Evolutionary conservation across 2,329 filamentous ascomycete genomes (phyloP).

Genomic region (Hymenoscyphus albidus): DNA sequence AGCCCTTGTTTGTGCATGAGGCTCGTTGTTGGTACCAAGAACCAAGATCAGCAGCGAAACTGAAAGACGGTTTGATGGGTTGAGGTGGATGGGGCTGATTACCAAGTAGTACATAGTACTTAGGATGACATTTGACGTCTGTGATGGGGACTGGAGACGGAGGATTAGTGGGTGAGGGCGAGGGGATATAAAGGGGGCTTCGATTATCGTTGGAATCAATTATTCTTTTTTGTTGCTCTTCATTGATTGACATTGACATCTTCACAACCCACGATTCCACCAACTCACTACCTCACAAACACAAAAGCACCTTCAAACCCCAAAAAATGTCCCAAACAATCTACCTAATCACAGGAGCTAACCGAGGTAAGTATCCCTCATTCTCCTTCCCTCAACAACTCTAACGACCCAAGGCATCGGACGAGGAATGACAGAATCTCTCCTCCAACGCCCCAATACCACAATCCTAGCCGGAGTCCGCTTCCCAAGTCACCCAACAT

Average conservation of each 20-base stretch:
- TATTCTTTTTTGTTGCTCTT: neutral
- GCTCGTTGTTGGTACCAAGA: neutral
- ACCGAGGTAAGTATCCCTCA: constrained; percentile 30
- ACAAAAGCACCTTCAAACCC: neutral
- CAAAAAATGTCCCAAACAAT: neutral
- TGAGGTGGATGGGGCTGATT: neutral
- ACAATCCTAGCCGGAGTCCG: constrained; percentile 37
- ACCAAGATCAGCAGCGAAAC: too few relatives aligned
- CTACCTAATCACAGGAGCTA: constrained; percentile 38
- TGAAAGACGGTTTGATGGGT: too few relatives aligned
- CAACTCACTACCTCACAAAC: neutral
- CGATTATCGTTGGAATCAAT: neutral
- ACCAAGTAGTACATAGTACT: neutral
- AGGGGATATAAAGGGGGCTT: neutral
- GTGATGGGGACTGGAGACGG: too few relatives aligned
- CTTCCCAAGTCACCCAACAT: constrained; percentile 30
- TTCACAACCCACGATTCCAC: neutral
- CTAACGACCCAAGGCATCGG: constrained; percentile 31
- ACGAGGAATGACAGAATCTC: constrained; percentile 28
- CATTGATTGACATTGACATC: neutral
- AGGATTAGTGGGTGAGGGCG: neutral
- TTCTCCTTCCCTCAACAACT: too few relatives aligned
- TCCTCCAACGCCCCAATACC: constrained; percentile 18
- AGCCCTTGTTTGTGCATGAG: neutral
- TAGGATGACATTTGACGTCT: too few relatives aligned